Base-by-base conservation (phyloP, 805 yeast species). In the Saccharomycopsis malanga region DNA sequence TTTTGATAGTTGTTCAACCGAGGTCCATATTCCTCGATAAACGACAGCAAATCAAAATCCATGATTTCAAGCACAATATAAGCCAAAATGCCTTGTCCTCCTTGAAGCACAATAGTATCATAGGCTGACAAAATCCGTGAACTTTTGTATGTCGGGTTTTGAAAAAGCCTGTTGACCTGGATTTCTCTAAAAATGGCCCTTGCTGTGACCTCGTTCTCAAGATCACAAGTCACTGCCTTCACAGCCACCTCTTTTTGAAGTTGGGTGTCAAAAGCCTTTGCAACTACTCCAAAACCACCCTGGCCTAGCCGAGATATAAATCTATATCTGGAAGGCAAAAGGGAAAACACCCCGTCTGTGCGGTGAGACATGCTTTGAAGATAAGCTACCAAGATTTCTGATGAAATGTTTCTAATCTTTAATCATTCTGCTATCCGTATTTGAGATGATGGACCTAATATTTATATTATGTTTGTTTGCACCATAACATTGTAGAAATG, bases 1-100 rank as follows among this genome's bases (percentile, higher is more conserved):
- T 18, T 15, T n/a, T n/a, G n/a, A n/a, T n/a, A n/a, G n/a, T n/a
- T n/a, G n/a, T n/a, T n/a, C n/a, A n/a, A n/a, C n/a, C n/a, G n/a
- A n/a, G n/a, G n/a, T 10, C 21, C 15, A n/a, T 9, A 12, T n/a
- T 43, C 46, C 32, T 42, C 24, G 14, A 25, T 37, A 18, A 36
- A n/a, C 24, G 24, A 12, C 12, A 22, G n/a, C 14, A 44, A 37
- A 25, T 40, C 39, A 18, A 15, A 20, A 17, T 45, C 45, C 49
- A 45, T 39, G 20, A 45, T 20, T 30, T 45, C 49, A 21, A 39
- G 49, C 17, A 39, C 37, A 6, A 45, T 34, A 27, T 22, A 39
- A 5, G 20, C 30, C n/a, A 37, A 17, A n/a, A 15, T 20, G 17
- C 15, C 10, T 10, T 9, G 42, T 21, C 23, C 23, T 17, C 3